A percentile compares a stretch with the other conserved stretches of the same genome.
Conservation (phyloP, 2,329 filamentous ascomycete genomes). For the Ophiostoma australiae region DNA sequence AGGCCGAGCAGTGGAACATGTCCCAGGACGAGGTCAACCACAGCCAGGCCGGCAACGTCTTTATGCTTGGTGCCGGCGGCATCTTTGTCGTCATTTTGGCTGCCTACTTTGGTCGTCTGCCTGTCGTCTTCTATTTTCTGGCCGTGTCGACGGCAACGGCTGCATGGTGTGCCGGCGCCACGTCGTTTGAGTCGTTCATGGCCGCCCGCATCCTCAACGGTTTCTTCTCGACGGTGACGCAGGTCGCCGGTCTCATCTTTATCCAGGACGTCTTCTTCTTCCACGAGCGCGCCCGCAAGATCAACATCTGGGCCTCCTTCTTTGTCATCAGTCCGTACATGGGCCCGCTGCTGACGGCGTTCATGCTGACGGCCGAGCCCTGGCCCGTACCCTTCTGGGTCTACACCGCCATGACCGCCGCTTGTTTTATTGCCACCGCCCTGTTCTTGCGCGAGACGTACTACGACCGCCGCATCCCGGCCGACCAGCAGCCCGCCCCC, state of each 20-base stretch:
- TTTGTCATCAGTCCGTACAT: constrained; percentile 34
- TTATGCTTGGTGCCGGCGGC: constrained; percentile 45
- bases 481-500: constrained; percentile 35
- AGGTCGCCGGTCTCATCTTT: constrained; percentile 46
- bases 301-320: constrained; percentile 44
- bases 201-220: constrained; percentile 46
- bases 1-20: constrained; percentile 46
- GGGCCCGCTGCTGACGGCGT: constrained; percentile 44
- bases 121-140: constrained; percentile 42
- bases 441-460: constrained; percentile 46
- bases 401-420: constrained; percentile 39
- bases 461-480: constrained; percentile 43
- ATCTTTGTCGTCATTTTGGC: constrained; percentile 39
- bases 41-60: constrained; percentile 48
- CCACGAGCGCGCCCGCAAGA: constrained; percentile 50
- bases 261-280: constrained; percentile 58
- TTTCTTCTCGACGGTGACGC: constrained; percentile 44
- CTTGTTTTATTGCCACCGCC: constrained; percentile 39
- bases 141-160: constrained; percentile 38
- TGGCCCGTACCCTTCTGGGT: constrained; percentile 49
- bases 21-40: constrained; percentile 47
- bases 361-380: constrained; percentile 43
- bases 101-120: constrained; percentile 42
- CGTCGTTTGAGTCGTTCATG: constrained; percentile 44
- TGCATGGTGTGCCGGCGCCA: constrained; percentile 43